Percentiles rank a stretch among this genome's conserved stretches.
These are phyloP conservation scores for Apiospora sp. DNA, from an alignment of 2,329 filamentous ascomycete species.

Conservation along the genomic window DNA sequence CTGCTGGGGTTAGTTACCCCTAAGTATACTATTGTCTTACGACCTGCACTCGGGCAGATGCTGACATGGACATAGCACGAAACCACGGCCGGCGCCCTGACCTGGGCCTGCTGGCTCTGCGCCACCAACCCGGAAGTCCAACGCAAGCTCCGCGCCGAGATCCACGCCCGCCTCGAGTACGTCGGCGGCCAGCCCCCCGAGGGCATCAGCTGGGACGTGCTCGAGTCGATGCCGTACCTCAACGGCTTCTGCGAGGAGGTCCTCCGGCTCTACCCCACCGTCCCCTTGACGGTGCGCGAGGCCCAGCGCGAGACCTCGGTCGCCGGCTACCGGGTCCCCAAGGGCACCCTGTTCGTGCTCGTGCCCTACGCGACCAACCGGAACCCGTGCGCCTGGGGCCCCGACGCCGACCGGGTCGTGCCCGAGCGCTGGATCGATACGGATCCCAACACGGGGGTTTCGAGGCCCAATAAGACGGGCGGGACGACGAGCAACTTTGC, in stretches of 20 bases:
- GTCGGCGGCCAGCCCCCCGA: conserved; percentile 43
- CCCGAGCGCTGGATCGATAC: conserved; percentile 76
- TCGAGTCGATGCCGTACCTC: conserved; percentile 50
- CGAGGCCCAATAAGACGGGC: conserved; percentile 53
- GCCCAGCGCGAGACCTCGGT: conserved; percentile 64
- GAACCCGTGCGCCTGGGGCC: conserved; percentile 75
- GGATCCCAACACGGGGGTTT: conserved; percentile 22
- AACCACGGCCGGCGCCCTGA: conserved; percentile 50
- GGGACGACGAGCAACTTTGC: conserved; percentile 80
- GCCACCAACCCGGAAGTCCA: conserved; percentile 47
- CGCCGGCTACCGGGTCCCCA: conserved; percentile 65
- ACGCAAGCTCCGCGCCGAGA: conserved; percentile 47
- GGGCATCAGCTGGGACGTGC: conserved; percentile 37
- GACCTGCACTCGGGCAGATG: too few relatives aligned
- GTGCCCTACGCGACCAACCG: conserved; percentile 74
- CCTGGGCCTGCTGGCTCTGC: conserved; percentile 51
- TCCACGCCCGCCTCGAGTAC: conserved; percentile 46
- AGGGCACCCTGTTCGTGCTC: conserved; percentile 71
- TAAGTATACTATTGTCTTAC: too few relatives aligned
- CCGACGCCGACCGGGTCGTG: conserved; percentile 76
- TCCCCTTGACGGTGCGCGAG: conserved; percentile 66
- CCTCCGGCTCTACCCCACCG: conserved; percentile 50
- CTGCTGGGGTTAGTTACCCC: conserved; percentile 42
- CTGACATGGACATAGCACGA: conserved; percentile 41
- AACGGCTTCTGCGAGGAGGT: conserved; percentile 54